Evolutionary conservation across 2,329 filamentous ascomycete genomes (phyloP), one percentile per base, ranked within the genome.

Genomic region (Tolypocladium ovalisporum): DNA sequence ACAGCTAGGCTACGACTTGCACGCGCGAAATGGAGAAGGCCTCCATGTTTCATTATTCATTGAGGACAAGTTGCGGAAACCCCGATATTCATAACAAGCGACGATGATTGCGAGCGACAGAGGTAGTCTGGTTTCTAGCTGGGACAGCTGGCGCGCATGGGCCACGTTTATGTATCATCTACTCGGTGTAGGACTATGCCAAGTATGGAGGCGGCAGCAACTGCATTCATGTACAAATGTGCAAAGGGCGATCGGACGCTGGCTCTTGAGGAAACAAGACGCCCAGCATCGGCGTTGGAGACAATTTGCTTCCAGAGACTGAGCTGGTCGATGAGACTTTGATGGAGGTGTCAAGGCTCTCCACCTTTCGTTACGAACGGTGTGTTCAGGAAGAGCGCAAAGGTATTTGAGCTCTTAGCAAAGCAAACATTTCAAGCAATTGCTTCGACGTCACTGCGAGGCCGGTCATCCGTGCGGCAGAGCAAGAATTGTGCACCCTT

Each of bases 141-240:
- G 34, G 53, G 37, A 37, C 40, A 29, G 22, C 52, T 54, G 53
- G 57, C 54, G 57, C 55, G 47, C 29, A 51, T 36, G 54, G 58
- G 52, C 37, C 40, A 54, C 32, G 36, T 53, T 53, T 51, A 54
- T 60, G 55, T 59, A 60, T 29, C 56, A 54, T 58, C 27, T 57
- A 57, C 36, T 52, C 52, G 37, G 51, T 53, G 55, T 54, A 57
- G 22, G 35, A 54, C 29, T 56, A 53, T 29, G 29, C 54, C 47
- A 52, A 49, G 36, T 35, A 42, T 27, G 53, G 40, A 54, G 22
- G 32, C 36, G 39, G 37, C 49, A n/a, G 52, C 29, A 54, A 24
- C 29, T 52, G 47, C 47, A 52, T 52, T 54, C 29, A 34, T 54
- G 35, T 40, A 54, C 52, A 54, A 37, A 13, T 32, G 37, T 54